A percentile compares a stretch with the other conserved stretches of the same genome.
These are phyloP conservation scores for Nicotiana paniculata DNA, from an alignment of 257 asterid genomes.

Conservation along the genomic window DNA sequence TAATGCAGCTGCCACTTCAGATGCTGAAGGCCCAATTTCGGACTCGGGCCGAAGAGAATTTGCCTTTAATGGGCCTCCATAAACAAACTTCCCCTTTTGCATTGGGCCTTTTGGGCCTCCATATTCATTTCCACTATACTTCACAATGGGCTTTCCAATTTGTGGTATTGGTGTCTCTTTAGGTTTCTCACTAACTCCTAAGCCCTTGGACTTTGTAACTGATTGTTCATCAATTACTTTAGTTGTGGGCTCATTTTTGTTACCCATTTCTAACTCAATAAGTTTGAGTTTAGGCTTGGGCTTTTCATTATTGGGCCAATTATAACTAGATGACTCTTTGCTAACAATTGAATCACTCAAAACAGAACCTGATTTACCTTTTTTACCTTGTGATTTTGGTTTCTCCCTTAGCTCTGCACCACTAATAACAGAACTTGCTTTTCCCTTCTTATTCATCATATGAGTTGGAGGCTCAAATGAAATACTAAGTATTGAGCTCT, in stretches of 20 bases:
- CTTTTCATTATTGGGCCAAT: constrained; percentile 1
- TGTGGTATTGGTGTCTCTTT: constrained; percentile 6
- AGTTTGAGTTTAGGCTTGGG: background rate
- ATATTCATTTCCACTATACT: constrained; percentile 15
- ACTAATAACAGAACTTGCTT: constrained; percentile 76
- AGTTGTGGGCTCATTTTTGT: background rate
- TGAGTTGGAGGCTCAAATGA: constrained; percentile 42
- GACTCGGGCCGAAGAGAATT: constrained; percentile 48
- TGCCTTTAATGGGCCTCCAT: constrained; percentile 34
- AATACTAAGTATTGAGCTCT: constrained; percentile 54
- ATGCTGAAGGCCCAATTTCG: constrained; percentile 67
- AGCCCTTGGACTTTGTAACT: background rate
- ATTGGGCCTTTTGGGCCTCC: constrained; percentile 18
- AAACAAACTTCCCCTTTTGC: constrained; percentile 23
- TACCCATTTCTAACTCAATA: background rate
- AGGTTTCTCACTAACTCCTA: background rate
- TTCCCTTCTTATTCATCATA: constrained; percentile 28
- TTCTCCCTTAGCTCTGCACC: constrained; percentile 57
- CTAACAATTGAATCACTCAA: constrained; percentile 56
- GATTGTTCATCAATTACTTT: constrained; percentile 28
- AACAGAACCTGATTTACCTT: constrained; percentile 46
- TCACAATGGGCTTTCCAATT: constrained; percentile 26
- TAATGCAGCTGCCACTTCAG: constrained; percentile 57
- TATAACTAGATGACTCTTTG: constrained; percentile 32
- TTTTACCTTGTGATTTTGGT: constrained; percentile 21